phyloP scores from a whole-genome alignment of 495 filamentous ascomycete species.

The Hyaloscypha hepaticicola region DNA sequence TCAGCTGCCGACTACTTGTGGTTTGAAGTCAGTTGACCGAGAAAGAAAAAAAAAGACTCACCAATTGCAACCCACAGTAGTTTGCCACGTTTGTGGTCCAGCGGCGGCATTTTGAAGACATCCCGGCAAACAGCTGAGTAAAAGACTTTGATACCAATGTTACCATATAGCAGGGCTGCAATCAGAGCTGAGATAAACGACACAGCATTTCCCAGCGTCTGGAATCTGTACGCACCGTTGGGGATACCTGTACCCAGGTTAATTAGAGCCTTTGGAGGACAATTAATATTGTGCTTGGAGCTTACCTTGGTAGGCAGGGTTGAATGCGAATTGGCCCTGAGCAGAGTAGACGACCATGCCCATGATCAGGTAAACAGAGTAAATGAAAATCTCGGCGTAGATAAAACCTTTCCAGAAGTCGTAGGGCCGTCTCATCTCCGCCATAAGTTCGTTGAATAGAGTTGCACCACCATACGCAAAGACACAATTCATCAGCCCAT shows the following conservation, averaged over 20 bases:
- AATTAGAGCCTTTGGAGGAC: too few relatives aligned
- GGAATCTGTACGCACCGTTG: constrained; percentile 33
- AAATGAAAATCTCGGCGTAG: constrained; percentile 55
- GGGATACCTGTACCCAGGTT: too few relatives aligned
- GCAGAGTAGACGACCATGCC: constrained; percentile 53
- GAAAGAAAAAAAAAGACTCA: too few relatives aligned
- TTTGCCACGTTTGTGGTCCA: constrained; percentile 48
- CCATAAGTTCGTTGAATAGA: constrained; percentile 62
- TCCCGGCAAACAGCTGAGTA: constrained; percentile 56
- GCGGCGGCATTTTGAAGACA: constrained; percentile 47
- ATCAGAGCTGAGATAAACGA: constrained; percentile 49
- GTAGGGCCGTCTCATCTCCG: constrained; percentile 61
- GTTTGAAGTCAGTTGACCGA: too few relatives aligned
- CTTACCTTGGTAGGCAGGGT: constrained; percentile 44
- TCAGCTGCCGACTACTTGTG: too few relatives aligned
- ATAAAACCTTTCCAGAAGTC: constrained; percentile 62
- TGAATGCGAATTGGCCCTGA: constrained; percentile 57
- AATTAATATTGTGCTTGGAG: too few relatives aligned
- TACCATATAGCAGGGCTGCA: constrained; percentile 56
- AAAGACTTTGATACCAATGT: constrained; percentile 63
- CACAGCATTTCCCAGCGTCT: constrained; percentile 53
- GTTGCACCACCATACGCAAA: constrained; percentile 56
- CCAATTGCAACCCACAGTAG: too few relatives aligned
- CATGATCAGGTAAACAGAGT: constrained; percentile 48
- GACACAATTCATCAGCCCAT: constrained; percentile 53